These are phyloP conservation scores for Articulospora tetracladia DNA, from an alignment of 495 filamentous ascomycete species.

Conservation along the genomic window DNA sequence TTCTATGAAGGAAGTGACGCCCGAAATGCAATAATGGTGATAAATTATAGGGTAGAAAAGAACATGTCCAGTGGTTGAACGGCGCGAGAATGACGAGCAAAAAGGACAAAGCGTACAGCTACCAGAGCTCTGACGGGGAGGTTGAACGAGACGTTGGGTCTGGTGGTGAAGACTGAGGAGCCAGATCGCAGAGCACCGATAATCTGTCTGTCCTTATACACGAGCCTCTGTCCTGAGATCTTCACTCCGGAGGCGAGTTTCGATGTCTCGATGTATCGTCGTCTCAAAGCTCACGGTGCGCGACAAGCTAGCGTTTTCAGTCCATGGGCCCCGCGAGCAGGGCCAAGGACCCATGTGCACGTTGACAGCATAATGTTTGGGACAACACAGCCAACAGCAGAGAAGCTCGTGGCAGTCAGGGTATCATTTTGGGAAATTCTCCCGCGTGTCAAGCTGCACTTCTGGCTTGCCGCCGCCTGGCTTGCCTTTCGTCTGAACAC, in stretches of 20 bases:
- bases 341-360: constrained; percentile 2
- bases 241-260: constrained; percentile 20
- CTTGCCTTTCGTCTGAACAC: neutral
- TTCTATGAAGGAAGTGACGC: constrained; percentile 16
- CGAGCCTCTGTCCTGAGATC: constrained; percentile 2
- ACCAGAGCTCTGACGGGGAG: constrained; percentile 46
- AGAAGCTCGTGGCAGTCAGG: neutral
- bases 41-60: constrained; percentile 9
- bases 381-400: neutral
- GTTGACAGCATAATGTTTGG: constrained; percentile 21
- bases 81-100: constrained; percentile 17
- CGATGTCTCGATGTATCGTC: constrained; percentile 16
- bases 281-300: constrained; percentile 20
- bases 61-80: constrained; percentile 13
- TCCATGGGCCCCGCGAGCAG: constrained; percentile 4
- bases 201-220: constrained; percentile 15
- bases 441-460: constrained; percentile 16
- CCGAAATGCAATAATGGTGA: constrained; percentile 17
- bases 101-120: constrained; percentile 35
- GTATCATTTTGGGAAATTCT: neutral
- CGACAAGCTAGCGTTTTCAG: constrained; percentile 27
- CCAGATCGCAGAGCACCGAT: neutral
- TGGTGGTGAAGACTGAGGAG: constrained; percentile 40
- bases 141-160: constrained; percentile 31
- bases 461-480: neutral